phyloP scores from a whole-genome alignment of 345 rosid genomes.

The Linum tenue region DNA sequence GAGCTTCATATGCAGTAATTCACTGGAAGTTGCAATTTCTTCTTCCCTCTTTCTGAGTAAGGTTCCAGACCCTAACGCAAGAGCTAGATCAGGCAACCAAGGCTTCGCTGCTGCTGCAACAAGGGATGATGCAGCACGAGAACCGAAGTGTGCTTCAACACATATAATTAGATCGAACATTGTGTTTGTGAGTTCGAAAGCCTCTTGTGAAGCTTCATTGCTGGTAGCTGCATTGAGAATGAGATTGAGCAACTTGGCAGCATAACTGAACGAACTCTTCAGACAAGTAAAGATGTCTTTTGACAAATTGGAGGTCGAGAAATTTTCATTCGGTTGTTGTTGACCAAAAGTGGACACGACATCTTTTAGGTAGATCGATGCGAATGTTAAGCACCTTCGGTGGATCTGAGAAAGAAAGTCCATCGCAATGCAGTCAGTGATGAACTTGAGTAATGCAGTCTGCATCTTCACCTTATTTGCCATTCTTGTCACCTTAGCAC shows the following conservation, averaged over 20 bases:
- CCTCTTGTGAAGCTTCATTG: slow-evolving; percentile 42
- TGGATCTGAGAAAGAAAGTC: slow-evolving; percentile 35
- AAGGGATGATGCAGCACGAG: slow-evolving; percentile 42
- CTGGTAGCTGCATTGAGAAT: slow-evolving; percentile 28
- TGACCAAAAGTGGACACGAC: slow-evolving; percentile 30
- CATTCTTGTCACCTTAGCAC: slow-evolving; percentile 24
- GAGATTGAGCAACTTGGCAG: slow-evolving; percentile 58
- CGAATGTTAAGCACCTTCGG: slow-evolving; percentile 42
- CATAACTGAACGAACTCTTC: slow-evolving; percentile 70
- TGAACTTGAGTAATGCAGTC: slow-evolving; percentile 58
- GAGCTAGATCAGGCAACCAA: slow-evolving; percentile 87
- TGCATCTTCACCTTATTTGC: slow-evolving; percentile 47
- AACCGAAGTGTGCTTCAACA: slow-evolving; percentile 41
- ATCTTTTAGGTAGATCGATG: slow-evolving; percentile 43
- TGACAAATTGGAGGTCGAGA: slow-evolving; percentile 41
- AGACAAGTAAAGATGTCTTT: slow-evolving; percentile 43
- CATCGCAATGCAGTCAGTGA: slow-evolving; percentile 50
- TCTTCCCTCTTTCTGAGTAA: slow-evolving; percentile 27
- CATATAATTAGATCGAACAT: slow-evolving; percentile 47
- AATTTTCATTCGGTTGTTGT: slow-evolving; percentile 23
- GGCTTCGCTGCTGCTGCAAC: slow-evolving; percentile 45
- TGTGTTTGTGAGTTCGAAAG: slow-evolving; percentile 46
- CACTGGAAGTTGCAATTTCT: slow-evolving; percentile 25
- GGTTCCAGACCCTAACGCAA: slow-evolving; percentile 55
- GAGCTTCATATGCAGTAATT: slow-evolving; percentile 33